These are phyloP conservation scores for Aspergillus terreus DNA, from an alignment of 2,329 filamentous ascomycete genomes.

Conservation along the genomic window DNA sequence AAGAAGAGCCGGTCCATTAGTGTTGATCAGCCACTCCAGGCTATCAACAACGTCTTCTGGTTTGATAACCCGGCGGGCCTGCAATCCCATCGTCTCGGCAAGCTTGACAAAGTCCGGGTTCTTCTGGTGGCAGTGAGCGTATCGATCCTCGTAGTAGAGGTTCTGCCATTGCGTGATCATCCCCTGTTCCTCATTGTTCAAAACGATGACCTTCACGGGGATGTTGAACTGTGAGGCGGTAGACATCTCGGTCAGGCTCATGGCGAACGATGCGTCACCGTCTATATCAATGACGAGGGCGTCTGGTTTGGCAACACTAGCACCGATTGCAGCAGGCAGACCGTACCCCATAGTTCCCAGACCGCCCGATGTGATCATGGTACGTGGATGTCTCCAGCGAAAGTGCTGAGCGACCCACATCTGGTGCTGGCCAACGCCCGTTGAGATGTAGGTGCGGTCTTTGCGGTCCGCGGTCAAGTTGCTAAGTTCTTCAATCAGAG, in stretches of 20 bases:
- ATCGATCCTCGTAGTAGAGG: conserved; percentile 85
- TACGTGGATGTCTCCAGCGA: conserved; percentile 82
- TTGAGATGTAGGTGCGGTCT: conserved; percentile 76
- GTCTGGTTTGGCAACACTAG: conserved; percentile 75
- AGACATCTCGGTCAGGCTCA: conserved; percentile 55
- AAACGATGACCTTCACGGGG: conserved; percentile 79
- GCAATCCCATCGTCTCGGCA: conserved; percentile 33
- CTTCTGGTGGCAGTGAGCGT: conserved; percentile 74
- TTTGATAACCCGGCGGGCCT: conserved; percentile 63
- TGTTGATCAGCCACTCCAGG: conserved; percentile 75
- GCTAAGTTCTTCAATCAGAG: conserved; percentile 80
- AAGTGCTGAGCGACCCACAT: conserved; percentile 97
- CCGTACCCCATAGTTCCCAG: conserved; percentile 93
- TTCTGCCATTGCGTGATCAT: conserved; percentile 96
- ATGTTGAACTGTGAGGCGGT: conserved; percentile 89
- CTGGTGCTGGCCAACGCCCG: conserved; percentile 92
- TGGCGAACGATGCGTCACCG: conserved; percentile 86
- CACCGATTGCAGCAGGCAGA: conserved; percentile 89
- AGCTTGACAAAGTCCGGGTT: conserved; percentile 88
- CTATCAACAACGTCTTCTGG: conserved; percentile 67
- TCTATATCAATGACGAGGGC: conserved; percentile 89
- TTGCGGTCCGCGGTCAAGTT: conserved; percentile 72
- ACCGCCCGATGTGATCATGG: conserved; percentile 91
- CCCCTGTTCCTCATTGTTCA: conserved; percentile 91
- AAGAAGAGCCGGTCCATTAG: conserved; percentile 75